Base-by-base conservation (phyloP, 129 eudicot genomes). In the Scalesia atractyloides region DNA sequence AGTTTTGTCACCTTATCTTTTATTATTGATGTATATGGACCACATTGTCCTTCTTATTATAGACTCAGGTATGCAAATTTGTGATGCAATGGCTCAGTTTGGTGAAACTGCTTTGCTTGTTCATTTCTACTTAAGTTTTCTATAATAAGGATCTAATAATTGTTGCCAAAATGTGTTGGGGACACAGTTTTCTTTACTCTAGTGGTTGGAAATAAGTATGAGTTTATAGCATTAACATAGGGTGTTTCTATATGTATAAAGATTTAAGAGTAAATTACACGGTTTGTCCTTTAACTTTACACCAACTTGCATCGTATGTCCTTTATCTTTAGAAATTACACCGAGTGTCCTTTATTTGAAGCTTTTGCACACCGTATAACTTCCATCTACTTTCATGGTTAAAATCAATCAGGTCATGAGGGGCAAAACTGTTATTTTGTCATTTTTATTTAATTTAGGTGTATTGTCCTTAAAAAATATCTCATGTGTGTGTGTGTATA, bases 21-120 rank as follows among this genome's bases (percentile, higher is more conserved):
- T 65, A 30, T 61, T 14, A 57, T 39, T 77, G 76, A 62, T 70
- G 39, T 73, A 6, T 33, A 64, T 60, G 84, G 76, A 80, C 80
- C 84, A 68, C 80, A 80, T 62, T 77, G 82, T 77, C 82, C 13
- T 77, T 77, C 62, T 65, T 46, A 65, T 52, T 24, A 46, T 80
- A 47, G 26, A n/a, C 48, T 69, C 65, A 65, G 63, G 70, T 50
- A 24, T 36, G 48, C 61, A 50, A 58, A 48, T 48, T 58, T 60
- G 64, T 64, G 43, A 68, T 60, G 33, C 50, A 77, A 60, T 47
- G 37, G 76, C 58, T 51, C 47, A 60, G 17, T 69, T 69, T 77
- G 70, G 74, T 76, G 70, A 68, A 61, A 66, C 69, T 47, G 33
- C 26, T 54, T 33, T 76, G 30, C 3, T 57, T 66, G 73, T 54